Evolutionary conservation across 768 basidiomycete species (phyloP).

Genomic region (Mycena amicta): DNA sequence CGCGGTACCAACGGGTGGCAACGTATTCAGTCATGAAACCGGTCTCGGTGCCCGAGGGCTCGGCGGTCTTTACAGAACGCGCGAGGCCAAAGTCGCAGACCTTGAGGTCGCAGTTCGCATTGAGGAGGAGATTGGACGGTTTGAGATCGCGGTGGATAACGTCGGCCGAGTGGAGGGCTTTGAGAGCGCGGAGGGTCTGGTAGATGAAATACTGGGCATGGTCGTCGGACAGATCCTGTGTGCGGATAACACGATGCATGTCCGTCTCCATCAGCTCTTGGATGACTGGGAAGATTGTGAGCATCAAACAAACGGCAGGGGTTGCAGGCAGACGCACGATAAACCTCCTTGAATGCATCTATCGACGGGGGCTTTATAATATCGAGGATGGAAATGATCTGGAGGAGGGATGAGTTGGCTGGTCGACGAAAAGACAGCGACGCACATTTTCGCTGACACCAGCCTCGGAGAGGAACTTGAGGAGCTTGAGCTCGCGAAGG

Average conservation of each 20-base stretch:
- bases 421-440: constrained; percentile 37
- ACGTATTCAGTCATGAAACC: constrained; percentile 98
- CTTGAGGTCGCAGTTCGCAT: constrained; percentile 96
- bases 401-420: background rate
- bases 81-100: constrained; percentile 96
- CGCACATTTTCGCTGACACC: constrained; percentile 86
- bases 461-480: constrained; percentile 82
- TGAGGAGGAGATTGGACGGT: constrained; percentile 95
- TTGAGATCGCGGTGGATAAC: constrained; percentile 97
- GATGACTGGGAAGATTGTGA: constrained; percentile 57
- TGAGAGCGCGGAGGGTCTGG: constrained; percentile 92
- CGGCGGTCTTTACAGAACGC: constrained; percentile 84
- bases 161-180: constrained; percentile 94
- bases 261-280: constrained; percentile 96
- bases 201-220: constrained; percentile 94
- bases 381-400: constrained; percentile 91
- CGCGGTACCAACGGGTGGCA: constrained; percentile 98
- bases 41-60: constrained; percentile 80
- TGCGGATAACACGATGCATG: constrained; percentile 95
- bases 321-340: constrained; percentile 46
- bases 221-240: constrained; percentile 93
- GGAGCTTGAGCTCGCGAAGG: constrained; percentile 78
- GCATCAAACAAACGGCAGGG: background rate
- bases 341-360: constrained; percentile 88
- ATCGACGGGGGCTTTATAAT: constrained; percentile 81